Percentiles rank a stretch among this genome's conserved stretches.
Conservation (phyloP, 495 filamentous ascomycete species). For the Talaromyces ruber region DNA sequence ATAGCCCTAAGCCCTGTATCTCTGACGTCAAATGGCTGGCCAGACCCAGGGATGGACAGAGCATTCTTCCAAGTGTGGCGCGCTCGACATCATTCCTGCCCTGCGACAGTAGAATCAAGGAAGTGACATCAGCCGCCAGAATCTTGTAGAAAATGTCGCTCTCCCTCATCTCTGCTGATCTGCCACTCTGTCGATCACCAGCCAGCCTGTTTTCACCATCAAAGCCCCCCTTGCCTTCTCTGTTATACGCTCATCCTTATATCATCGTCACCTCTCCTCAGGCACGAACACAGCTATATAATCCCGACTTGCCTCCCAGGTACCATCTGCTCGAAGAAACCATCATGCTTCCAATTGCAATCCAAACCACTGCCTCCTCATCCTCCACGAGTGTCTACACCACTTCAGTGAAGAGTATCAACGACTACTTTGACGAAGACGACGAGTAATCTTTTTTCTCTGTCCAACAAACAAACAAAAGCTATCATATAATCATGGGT, state of each 20-base stretch:
- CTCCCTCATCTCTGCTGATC: neutral
- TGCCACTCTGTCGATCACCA: neutral
- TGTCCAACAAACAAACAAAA: slow-evolving; percentile 6
- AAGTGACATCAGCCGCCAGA: neutral
- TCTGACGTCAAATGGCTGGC: neutral
- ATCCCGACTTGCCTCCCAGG: neutral
- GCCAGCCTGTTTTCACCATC: neutral
- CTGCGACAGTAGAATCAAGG: neutral
- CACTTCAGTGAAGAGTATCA: slow-evolving; percentile 6
- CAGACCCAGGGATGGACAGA: no score
- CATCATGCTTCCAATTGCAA: slow-evolving; percentile 27
- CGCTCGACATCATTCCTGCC: neutral
- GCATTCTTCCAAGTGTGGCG: no score
- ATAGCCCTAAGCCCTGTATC: neutral
- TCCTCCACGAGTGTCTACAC: slow-evolving; percentile 13
- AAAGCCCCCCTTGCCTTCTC: neutral
- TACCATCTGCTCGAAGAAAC: neutral
- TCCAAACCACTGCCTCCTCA: slow-evolving; percentile 22
- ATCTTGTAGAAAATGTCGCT: neutral
- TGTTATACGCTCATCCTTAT: neutral
- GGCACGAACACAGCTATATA: neutral
- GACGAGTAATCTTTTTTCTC: slow-evolving; percentile 5
- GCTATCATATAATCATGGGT: slow-evolving; percentile 62
- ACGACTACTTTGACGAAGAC: slow-evolving; percentile 3
- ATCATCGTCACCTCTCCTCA: neutral